phyloP scores from a whole-genome alignment of 139 green algal genomes.

The Raphidocelis subcapitata region DNA sequence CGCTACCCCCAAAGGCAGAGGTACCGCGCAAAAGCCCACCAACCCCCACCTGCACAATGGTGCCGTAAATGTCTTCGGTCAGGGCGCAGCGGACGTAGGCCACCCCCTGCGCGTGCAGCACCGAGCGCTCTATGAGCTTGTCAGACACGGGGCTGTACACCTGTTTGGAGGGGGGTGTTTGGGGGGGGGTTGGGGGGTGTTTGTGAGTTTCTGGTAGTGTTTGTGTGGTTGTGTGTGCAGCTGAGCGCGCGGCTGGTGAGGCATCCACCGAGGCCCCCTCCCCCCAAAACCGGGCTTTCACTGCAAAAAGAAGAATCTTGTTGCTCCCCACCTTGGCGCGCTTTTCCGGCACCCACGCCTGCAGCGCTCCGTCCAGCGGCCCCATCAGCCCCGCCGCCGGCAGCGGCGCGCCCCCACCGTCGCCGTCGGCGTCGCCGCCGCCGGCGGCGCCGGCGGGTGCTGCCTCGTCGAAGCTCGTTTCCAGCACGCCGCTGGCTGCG shows the following conservation, averaged over 20 bases:
- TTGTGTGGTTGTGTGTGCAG: neutral
- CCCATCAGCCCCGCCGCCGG: no score
- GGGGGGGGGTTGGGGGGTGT: neutral
- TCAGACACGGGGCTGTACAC: conserved; percentile 27
- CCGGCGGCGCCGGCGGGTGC: no score
- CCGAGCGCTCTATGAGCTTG: conserved; percentile 9
- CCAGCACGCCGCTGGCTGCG: no score
- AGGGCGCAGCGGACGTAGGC: neutral
- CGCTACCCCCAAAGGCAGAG: neutral
- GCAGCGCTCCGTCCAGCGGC: no score
- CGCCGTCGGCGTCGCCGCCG: no score
- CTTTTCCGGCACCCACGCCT: no score
- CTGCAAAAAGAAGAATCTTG: neutral
- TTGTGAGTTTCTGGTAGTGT: no score
- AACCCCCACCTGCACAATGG: neutral
- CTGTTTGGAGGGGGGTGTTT: neutral
- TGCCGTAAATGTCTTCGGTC: neutral
- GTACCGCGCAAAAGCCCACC: neutral
- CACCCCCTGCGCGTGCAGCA: neutral
- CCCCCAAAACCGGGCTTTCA: neutral
- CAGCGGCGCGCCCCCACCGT: no score
- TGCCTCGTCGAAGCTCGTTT: no score
- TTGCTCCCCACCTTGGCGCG: neutral
- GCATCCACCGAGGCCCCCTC: neutral
- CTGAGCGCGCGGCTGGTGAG: neutral